Evolutionary conservation across 257 asterid species (phyloP).

Genomic region (Voacanga thouarsii): DNA sequence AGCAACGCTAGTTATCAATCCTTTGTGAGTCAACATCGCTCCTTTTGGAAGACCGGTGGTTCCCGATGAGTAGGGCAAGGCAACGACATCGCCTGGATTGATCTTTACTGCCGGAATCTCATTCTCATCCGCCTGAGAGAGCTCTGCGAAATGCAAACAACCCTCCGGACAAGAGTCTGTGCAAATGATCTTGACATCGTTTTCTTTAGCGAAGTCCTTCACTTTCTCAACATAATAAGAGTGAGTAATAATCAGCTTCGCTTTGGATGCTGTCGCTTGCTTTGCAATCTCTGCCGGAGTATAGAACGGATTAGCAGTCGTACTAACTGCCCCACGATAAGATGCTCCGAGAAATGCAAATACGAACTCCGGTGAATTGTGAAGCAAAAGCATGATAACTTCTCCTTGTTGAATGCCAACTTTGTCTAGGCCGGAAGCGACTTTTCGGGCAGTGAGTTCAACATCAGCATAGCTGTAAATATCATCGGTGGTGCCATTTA

Average conservation of each 20-base stretch:
- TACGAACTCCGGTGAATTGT: constrained; percentile 34
- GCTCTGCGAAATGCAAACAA: constrained; percentile 23
- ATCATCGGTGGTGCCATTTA: constrained; percentile 26
- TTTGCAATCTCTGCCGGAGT: constrained; percentile 29
- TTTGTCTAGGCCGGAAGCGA: constrained; percentile 27
- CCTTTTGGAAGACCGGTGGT: constrained; percentile 41
- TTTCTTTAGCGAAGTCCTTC: constrained; percentile 8
- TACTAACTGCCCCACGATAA: constrained; percentile 25
- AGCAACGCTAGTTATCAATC: constrained; percentile 33
- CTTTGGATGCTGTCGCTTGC: constrained; percentile 32
- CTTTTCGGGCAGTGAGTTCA: constrained; percentile 25
- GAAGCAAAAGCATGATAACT: constrained; percentile 36
- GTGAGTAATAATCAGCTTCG: constrained; percentile 34
- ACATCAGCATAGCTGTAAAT: constrained; percentile 25
- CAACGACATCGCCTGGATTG: constrained; percentile 21
- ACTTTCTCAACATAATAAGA: constrained; percentile 24
- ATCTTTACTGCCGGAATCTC: constrained; percentile 25
- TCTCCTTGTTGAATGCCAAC: constrained; percentile 29
- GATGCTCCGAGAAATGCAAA: constrained; percentile 38
- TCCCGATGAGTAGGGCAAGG: constrained; percentile 37
- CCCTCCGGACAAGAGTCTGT: constrained; percentile 8
- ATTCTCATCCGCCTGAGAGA: constrained; percentile 11
- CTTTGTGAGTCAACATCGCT: constrained; percentile 38
- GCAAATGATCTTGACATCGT: constrained; percentile 20
- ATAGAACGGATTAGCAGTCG: constrained; percentile 38